phyloP scores from a whole-genome alignment of 495 filamentous ascomycete genomes.

The Parathielavia hyrcaniae region DNA sequence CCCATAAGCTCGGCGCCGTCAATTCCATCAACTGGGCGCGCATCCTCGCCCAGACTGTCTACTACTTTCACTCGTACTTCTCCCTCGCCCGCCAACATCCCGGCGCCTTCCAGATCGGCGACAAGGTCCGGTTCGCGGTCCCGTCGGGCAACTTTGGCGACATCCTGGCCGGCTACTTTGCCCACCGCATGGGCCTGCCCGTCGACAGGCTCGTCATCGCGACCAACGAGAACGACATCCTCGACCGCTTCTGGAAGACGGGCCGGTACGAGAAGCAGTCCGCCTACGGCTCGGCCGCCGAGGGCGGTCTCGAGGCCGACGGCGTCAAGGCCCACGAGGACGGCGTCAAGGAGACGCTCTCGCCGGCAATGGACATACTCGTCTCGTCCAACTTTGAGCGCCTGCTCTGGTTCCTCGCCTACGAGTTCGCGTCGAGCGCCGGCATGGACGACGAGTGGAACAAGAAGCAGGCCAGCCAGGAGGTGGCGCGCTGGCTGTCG shows the following conservation, averaged over 20 bases:
- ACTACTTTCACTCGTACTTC: constrained; percentile 91
- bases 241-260: constrained; percentile 76
- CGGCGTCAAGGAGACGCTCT: constrained; percentile 78
- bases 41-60: constrained; percentile 89
- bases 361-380: constrained; percentile 94
- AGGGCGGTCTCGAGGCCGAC: constrained; percentile 53
- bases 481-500: constrained; percentile 64
- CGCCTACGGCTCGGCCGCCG: constrained; percentile 46
- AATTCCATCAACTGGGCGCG: constrained; percentile 89
- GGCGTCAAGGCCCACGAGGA: constrained; percentile 60
- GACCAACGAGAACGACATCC: constrained; percentile 90
- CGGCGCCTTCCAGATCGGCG: constrained; percentile 43
- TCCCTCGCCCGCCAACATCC: constrained; percentile 53
- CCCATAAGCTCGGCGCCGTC: constrained; percentile 71
- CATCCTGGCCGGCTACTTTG: constrained; percentile 88
- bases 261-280: constrained; percentile 74
- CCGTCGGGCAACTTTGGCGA: constrained; percentile 98
- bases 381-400: constrained; percentile 95
- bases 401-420: constrained; percentile 86
- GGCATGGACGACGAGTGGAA: constrained; percentile 54
- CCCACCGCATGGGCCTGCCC: constrained; percentile 83
- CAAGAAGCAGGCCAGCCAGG: constrained; percentile 56
- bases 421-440: constrained; percentile 49
- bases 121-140: constrained; percentile 70
- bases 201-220: constrained; percentile 76